Evolutionary conservation across 306 rosid genomes (phyloP).

Genomic region (Cucurbita pepo): DNA sequence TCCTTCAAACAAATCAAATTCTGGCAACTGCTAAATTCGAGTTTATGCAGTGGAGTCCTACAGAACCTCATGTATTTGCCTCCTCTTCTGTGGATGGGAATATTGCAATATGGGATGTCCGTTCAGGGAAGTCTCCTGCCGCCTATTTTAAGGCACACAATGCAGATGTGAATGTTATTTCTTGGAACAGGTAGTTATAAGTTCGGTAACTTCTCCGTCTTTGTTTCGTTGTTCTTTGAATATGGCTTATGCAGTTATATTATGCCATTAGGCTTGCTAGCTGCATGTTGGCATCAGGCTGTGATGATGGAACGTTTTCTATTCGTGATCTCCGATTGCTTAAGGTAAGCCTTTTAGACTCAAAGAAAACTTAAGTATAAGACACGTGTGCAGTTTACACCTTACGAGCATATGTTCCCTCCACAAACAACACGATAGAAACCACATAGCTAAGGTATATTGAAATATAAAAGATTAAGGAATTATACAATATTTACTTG

Average conservation of each 20-base stretch:
- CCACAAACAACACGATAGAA: not conserved
- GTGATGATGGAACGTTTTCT: conserved; percentile 89
- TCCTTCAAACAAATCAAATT: not conserved
- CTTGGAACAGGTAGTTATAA: conserved; percentile 72
- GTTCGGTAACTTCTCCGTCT: conserved; percentile 1
- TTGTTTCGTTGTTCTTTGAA: not conserved
- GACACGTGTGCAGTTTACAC: not conserved
- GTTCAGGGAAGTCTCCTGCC: conserved; percentile 50
- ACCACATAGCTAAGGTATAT: not conserved
- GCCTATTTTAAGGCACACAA: conserved; percentile 56
- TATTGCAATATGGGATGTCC: conserved; percentile 82
- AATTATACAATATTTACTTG: not conserved
- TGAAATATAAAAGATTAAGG: not conserved
- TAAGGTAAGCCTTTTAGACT: conserved; percentile 26
- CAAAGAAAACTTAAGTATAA: not conserved
- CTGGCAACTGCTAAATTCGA: conserved; percentile 5
- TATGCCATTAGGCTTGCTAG: conserved; percentile 44
- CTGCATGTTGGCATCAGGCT: conserved; percentile 91
- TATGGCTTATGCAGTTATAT: not conserved
- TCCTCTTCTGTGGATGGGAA: conserved; percentile 80
- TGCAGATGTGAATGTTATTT: conserved; percentile 88
- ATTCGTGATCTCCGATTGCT: conserved; percentile 86
- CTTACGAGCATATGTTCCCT: not conserved
- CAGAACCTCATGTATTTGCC: conserved; percentile 60
- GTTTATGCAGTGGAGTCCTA: conserved; percentile 84